Evolutionary conservation across 2,329 filamentous ascomycete species (phyloP).

Genomic region (Tolypocladium tundrense): DNA sequence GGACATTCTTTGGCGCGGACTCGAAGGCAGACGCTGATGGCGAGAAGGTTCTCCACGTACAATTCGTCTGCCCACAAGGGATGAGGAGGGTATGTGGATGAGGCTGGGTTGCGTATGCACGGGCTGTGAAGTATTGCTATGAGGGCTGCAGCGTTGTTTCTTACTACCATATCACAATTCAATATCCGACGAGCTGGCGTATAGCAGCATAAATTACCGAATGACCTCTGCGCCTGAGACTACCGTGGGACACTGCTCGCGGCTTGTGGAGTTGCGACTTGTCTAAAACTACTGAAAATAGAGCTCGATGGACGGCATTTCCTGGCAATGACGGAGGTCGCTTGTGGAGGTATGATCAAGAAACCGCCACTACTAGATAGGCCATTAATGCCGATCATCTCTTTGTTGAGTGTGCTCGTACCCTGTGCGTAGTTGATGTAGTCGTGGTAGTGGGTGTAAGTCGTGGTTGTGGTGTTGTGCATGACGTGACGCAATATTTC

Average conservation of each 20-base stretch:
- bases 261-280: background rate
- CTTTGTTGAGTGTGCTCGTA: background rate
- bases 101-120: background rate
- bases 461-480: background rate
- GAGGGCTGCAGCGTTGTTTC: background rate
- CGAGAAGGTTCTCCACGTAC: background rate
- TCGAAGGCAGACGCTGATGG: slow-evolving; percentile 1
- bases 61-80: background rate
- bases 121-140: background rate
- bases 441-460: background rate
- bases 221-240: background rate
- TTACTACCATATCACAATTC: too few relatives aligned
- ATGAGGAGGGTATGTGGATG: background rate
- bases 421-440: too few relatives aligned
- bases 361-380: too few relatives aligned
- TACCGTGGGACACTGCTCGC: background rate
- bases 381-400: too few relatives aligned
- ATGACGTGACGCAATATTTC: background rate
- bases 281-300: background rate
- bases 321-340: too few relatives aligned
- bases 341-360: too few relatives aligned
- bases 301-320: background rate
- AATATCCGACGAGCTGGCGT: too few relatives aligned
- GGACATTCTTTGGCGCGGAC: background rate
- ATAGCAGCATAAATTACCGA: too few relatives aligned